phyloP scores from a whole-genome alignment of 2,329 filamentous ascomycete species.

The Colletotrichum caudatum region DNA sequence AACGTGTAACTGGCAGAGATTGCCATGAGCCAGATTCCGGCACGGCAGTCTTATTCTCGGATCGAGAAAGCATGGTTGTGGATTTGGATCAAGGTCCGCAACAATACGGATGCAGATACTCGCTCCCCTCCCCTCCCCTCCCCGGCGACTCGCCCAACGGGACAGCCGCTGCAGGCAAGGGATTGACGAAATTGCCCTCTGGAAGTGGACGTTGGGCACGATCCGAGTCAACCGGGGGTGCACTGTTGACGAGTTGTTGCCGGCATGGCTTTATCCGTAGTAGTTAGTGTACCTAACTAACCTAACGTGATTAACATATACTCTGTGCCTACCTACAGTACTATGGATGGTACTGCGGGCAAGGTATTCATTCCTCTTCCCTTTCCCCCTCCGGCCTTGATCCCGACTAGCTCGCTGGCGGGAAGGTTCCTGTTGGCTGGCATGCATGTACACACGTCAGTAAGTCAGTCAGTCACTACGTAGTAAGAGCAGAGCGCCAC shows the following conservation, averaged over 20 bases:
- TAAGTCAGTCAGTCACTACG: not conserved
- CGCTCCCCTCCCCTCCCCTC: not conserved
- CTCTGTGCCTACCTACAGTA: too few relatives aligned
- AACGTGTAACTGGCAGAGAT: constrained; percentile 30
- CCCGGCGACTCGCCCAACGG: constrained; percentile 5
- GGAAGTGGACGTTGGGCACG: constrained; percentile 13
- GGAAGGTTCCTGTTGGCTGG: constrained; percentile 32
- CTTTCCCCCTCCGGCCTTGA: constrained; percentile 20
- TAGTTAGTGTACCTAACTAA: too few relatives aligned
- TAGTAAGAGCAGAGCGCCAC: not conserved
- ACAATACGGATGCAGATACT: not conserved
- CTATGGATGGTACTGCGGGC: not conserved
- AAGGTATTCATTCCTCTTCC: not conserved
- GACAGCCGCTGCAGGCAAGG: constrained; percentile 13
- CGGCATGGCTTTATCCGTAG: too few relatives aligned
- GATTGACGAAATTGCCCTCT: not conserved
- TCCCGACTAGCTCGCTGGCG: constrained; percentile 31
- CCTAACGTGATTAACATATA: too few relatives aligned
- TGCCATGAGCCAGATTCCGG: constrained; percentile 20
- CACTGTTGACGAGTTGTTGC: not conserved
- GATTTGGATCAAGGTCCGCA: not conserved
- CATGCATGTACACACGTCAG: constrained; percentile 22
- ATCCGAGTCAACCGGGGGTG: constrained; percentile 18
- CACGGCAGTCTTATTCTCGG: constrained; percentile 37
- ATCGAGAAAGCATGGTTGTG: constrained; percentile 22